These are phyloP conservation scores for Calocybe cyanea DNA, from an alignment of 768 basidiomycete genomes.

Conservation along the genomic window DNA sequence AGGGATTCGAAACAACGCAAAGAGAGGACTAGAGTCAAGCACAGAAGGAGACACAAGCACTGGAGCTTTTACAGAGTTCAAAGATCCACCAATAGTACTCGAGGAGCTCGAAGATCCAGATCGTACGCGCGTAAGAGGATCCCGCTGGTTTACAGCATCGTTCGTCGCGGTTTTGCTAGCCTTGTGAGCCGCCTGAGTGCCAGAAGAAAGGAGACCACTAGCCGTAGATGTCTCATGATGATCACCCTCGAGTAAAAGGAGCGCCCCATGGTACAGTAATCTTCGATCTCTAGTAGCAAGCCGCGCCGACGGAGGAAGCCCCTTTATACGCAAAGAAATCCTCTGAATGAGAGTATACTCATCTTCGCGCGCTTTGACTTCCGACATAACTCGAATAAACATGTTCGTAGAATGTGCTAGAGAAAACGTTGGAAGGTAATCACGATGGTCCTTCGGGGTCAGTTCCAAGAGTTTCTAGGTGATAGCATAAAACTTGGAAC, in stretches of 20 bases:
- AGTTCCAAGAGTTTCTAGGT: constrained; percentile 61
- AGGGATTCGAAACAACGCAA: constrained; percentile 16
- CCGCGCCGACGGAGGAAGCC: constrained; percentile 46
- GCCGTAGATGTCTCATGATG: constrained; percentile 16
- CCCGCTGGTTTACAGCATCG: constrained; percentile 43
- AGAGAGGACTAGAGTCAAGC: constrained; percentile 13
- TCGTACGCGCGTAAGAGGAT: constrained; percentile 33
- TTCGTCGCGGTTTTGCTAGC: constrained; percentile 23
- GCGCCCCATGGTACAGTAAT: constrained; percentile 63
- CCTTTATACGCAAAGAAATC: constrained; percentile 55
- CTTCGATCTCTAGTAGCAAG: constrained; percentile 73
- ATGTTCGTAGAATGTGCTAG: constrained; percentile 64
- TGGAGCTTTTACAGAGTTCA: constrained; percentile 16
- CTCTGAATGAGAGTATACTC: constrained; percentile 75
- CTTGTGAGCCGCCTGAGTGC: constrained; percentile 17
- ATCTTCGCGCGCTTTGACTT: constrained; percentile 83
- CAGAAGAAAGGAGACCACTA: constrained; percentile 5
- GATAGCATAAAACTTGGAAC: background rate
- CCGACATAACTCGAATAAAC: constrained; percentile 73
- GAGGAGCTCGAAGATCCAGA: constrained; percentile 34
- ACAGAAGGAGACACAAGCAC: constrained; percentile 6
- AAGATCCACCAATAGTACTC: constrained; percentile 19
- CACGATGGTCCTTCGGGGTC: constrained; percentile 68
- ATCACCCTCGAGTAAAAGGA: constrained; percentile 42
- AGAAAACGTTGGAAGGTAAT: constrained; percentile 65